These are phyloP conservation scores for Apophysomyces sp. DNA, from an alignment of 371 early-diverging fungal species.

Conservation along the genomic window DNA sequence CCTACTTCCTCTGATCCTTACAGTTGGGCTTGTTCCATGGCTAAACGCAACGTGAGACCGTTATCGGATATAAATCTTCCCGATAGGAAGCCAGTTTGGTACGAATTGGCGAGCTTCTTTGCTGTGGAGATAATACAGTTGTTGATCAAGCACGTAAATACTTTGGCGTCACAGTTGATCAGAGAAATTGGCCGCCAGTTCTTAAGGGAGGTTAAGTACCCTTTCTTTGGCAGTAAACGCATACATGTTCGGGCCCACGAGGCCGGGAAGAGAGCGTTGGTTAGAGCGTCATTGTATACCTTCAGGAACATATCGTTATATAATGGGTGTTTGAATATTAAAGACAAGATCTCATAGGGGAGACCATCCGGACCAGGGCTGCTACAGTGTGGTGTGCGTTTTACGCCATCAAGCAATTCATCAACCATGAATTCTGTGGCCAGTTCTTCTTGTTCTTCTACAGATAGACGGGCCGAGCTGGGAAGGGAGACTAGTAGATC, in stretches of 20 bases:
- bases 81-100: slow-evolving; percentile 19
- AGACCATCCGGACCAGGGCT: slow-evolving; percentile 20
- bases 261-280: no score
- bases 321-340: slow-evolving; percentile 5
- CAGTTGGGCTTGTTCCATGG: neutral
- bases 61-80: neutral
- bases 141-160: slow-evolving; percentile 14
- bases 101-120: neutral
- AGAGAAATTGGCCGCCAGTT: slow-evolving; percentile 33
- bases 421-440: slow-evolving; percentile 2
- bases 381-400: slow-evolving; percentile 9
- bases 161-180: slow-evolving; percentile 11
- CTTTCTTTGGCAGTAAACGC: no score
- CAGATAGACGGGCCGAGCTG: neutral
- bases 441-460: neutral
- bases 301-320: neutral
- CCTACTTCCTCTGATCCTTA: neutral
- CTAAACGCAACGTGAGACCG: neutral
- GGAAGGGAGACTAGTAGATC: neutral
- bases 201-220: neutral
- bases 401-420: neutral
- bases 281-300: slow-evolving; percentile 23
- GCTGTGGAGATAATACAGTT: neutral
- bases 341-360: slow-evolving; percentile 6
- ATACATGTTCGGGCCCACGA: slow-evolving; percentile 25